Evolutionary conservation across 257 asterid genomes (phyloP), one percentile per base, ranked within the genome.

Genomic region (Catharanthus roseus): DNA sequence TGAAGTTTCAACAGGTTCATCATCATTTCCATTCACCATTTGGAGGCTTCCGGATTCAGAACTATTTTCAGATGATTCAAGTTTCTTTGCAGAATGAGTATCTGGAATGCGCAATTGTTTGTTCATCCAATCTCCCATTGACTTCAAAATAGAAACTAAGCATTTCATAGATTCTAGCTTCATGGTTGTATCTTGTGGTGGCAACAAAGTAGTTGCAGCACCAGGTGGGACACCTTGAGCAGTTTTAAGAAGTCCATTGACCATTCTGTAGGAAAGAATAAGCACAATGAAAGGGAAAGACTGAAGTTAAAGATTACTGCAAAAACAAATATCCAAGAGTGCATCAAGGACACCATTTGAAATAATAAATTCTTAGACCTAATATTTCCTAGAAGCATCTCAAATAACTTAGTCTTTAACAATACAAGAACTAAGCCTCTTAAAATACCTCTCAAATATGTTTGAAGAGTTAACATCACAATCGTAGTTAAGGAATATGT

Each of bases 61-160:
- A 72, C 77, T 75, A 72, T 73, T 86, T 73, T 91, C 98, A 36
- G 84, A 68, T 71, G 83, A 71, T 71, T 91, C 97, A 26, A 74
- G 74, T 77, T 85, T 91, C 87, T 82, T 90, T 18, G 85, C 68
- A 54, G 93, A 80, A 77, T 80, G 89, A 77, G 85, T 78, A 84
- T 88, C 99, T 73, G 97, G 97, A 86, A 95, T 87, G 63, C 90
- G 88, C 81, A 91, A 67, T 82, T 91, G 99, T 68, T 86, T 95
- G 86, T 95, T 88, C 98, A 91, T 95, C 99, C 99, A 95, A 72
- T 88, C 93, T 72, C 99, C 98, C 99, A 95, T 89, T 78, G 93
- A 86, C 81, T 82, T 91, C 82, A 95, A 84, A 65, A 92, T 77
- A 76, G 90, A 84, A 69, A 95, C 95, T 74, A 95, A 85, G 83